A percentile compares a stretch with the other conserved stretches of the same genome.
phyloP scores from a whole-genome alignment of 306 rosid genomes.

The Pachyrhizus erosus region DNA sequence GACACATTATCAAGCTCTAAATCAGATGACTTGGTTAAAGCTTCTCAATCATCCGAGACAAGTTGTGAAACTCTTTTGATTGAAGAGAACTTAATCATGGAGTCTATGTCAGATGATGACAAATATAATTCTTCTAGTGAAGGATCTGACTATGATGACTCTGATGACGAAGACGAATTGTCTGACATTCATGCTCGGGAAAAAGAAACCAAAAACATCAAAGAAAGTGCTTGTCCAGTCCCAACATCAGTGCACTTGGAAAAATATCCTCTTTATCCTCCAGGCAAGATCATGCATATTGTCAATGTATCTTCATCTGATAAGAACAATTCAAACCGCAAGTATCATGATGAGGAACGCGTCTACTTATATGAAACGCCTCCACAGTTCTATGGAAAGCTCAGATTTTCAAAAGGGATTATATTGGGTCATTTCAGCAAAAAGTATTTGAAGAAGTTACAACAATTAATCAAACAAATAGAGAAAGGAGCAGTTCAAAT shows the following conservation, averaged over 20 bases:
- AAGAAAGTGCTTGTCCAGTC: neutral
- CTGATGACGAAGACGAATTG: too few species aligned
- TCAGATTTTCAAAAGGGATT: neutral
- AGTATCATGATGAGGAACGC: neutral
- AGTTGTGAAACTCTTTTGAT: neutral
- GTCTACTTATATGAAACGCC: neutral
- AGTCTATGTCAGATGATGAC: neutral
- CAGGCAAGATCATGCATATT: conserved; percentile 2
- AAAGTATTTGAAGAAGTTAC: neutral
- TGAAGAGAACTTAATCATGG: neutral
- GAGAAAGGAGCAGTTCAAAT: neutral
- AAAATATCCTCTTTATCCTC: neutral
- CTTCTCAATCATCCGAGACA: neutral
- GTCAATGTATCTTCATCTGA: neutral
- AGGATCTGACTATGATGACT: neutral
- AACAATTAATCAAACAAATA: neutral
- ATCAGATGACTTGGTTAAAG: neutral
- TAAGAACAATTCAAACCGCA: neutral
- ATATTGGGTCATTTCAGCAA: neutral
- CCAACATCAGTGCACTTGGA: neutral
- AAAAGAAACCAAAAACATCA: neutral
- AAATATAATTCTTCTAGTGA: neutral
- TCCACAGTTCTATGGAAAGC: neutral
- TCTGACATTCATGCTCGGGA: too few species aligned
- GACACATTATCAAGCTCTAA: neutral